These are phyloP conservation scores for Monosporascus sp. DNA, from an alignment of 2,329 filamentous ascomycete species.

Conservation along the genomic window DNA sequence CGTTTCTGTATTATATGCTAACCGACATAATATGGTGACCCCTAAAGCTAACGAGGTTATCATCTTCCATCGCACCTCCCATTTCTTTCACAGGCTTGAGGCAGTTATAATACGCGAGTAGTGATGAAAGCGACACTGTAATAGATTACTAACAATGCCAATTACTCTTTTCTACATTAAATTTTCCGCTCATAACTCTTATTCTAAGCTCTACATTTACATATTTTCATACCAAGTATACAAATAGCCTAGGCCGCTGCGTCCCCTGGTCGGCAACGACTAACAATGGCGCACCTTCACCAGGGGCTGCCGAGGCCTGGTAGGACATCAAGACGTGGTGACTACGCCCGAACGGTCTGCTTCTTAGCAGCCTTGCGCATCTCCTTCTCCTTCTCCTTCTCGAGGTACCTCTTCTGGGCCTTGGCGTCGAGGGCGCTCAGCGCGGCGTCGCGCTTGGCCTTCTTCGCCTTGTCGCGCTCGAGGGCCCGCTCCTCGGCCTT, in stretches of 20 bases:
- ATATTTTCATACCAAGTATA: constrained; percentile 4
- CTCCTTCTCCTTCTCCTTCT: constrained; percentile 75
- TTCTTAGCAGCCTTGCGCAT: constrained; percentile 50
- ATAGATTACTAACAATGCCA: too few species aligned
- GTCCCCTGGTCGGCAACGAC: background rate
- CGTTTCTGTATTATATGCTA: too few species aligned
- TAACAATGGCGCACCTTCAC: background rate
- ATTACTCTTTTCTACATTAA: background rate
- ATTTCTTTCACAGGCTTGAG: too few species aligned
- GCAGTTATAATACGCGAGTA: too few species aligned
- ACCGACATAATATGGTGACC: too few species aligned
- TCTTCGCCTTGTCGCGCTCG: constrained; percentile 71
- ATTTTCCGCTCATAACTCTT: background rate
- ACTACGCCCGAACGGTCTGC: constrained; percentile 46
- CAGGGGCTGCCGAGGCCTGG: background rate
- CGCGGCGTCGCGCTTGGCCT: constrained; percentile 83
- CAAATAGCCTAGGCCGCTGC: background rate
- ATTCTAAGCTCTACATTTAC: background rate
- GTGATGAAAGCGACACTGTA: too few species aligned
- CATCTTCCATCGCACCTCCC: too few species aligned
- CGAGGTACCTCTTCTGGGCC: constrained; percentile 79
- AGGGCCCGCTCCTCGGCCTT: constrained; percentile 72
- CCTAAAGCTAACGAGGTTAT: too few species aligned
- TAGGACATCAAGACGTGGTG: background rate
- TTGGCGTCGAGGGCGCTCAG: constrained; percentile 72